These are phyloP conservation scores for Mycena indigotica DNA, from an alignment of 768 basidiomycete species.

Conservation along the genomic window DNA sequence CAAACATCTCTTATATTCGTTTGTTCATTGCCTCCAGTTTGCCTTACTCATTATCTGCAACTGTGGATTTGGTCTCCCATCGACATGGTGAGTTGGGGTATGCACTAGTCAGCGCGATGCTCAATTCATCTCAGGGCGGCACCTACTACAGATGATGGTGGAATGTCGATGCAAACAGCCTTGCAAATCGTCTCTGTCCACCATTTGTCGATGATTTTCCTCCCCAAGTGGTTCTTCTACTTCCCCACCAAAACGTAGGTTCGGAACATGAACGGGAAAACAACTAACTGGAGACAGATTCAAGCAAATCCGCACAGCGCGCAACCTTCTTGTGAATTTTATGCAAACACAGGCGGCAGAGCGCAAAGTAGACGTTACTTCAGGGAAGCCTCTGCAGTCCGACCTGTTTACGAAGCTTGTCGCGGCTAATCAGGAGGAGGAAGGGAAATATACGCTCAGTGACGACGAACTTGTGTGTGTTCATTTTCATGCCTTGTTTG, in stretches of 20 bases:
- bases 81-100: constrained; percentile 32
- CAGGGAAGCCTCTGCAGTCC: constrained; percentile 13
- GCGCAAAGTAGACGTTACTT: constrained; percentile 33
- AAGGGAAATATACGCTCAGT: constrained; percentile 39
- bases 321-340: constrained; percentile 35
- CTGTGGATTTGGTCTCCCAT: constrained; percentile 50
- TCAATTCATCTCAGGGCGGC: constrained; percentile 16
- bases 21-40: constrained; percentile 31
- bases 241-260: background rate
- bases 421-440: constrained; percentile 48
- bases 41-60: constrained; percentile 46
- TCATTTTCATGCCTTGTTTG: background rate
- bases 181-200: background rate
- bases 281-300: constrained; percentile 28
- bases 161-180: background rate
- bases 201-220: background rate
- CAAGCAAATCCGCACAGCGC: constrained; percentile 30
- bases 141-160: constrained; percentile 30
- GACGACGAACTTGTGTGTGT: constrained; percentile 43
- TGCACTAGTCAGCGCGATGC: background rate
- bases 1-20: background rate
- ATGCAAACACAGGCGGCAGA: constrained; percentile 41
- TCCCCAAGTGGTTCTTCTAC: background rate
- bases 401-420: constrained; percentile 49
- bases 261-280: background rate